phyloP scores from a whole-genome alignment of 805 yeast genomes.

The Monosporozyma siamensis region DNA sequence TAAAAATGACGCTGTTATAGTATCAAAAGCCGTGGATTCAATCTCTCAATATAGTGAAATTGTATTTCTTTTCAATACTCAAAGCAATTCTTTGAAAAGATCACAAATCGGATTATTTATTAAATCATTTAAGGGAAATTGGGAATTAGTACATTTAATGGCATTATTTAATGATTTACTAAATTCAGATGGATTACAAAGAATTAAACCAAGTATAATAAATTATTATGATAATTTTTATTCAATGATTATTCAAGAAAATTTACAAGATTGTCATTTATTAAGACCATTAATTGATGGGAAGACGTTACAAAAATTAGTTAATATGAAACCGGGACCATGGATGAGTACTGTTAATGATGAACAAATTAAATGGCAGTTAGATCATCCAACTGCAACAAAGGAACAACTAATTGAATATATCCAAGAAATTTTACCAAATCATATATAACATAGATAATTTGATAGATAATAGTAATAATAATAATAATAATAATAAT shows the following conservation, averaged over 20 bases:
- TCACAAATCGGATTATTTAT: slow-evolving; percentile 54
- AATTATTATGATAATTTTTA: slow-evolving; percentile 31
- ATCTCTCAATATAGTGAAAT: slow-evolving; percentile 20
- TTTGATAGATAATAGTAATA: too few relatives aligned
- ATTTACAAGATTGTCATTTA: slow-evolving; percentile 24
- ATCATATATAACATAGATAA: slow-evolving; percentile 8
- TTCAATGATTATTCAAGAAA: slow-evolving; percentile 16
- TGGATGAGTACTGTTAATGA: slow-evolving; percentile 63
- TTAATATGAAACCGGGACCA: slow-evolving; percentile 68
- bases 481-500: too few relatives aligned
- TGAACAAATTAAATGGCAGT: slow-evolving; percentile 60
- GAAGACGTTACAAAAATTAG: slow-evolving; percentile 44
- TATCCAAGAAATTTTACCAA: slow-evolving; percentile 22
- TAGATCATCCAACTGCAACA: slow-evolving; percentile 54
- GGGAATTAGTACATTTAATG: slow-evolving; percentile 39
- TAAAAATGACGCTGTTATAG: slow-evolving; percentile 43
- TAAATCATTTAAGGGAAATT: slow-evolving; percentile 43
- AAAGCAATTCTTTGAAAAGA: slow-evolving; percentile 28
- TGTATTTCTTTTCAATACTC: slow-evolving; percentile 21
- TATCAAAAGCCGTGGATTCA: slow-evolving; percentile 37
- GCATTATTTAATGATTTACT: slow-evolving; percentile 17
- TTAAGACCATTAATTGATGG: slow-evolving; percentile 71
- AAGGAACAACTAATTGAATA: slow-evolving; percentile 47
- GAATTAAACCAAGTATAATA: slow-evolving; percentile 1
- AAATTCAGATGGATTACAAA: slow-evolving; percentile 1